These are phyloP conservation scores for Fusarium aywerte DNA, from an alignment of 2,329 filamentous ascomycete genomes.

Conservation along the genomic window DNA sequence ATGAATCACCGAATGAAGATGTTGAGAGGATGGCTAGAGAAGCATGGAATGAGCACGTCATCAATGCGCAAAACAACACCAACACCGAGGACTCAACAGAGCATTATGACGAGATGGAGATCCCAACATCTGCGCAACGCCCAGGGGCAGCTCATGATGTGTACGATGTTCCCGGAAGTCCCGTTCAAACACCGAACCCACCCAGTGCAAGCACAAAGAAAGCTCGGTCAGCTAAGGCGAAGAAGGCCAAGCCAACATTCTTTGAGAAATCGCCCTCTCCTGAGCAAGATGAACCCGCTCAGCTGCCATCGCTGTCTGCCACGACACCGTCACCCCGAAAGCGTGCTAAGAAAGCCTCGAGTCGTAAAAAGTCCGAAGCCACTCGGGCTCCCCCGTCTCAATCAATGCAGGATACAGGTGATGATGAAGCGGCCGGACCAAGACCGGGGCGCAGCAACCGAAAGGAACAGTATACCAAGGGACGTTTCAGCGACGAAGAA, in stretches of 20 bases:
- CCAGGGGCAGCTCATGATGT: slow-evolving; percentile 33
- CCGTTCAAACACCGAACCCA: slow-evolving; percentile 32
- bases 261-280: slow-evolving; percentile 50
- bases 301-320: slow-evolving; percentile 51
- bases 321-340: slow-evolving; percentile 47
- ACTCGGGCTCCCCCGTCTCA: slow-evolving; percentile 32
- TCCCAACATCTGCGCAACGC: slow-evolving; percentile 37
- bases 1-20: slow-evolving; percentile 39
- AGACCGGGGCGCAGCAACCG: slow-evolving; percentile 35
- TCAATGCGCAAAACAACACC: slow-evolving; percentile 45
- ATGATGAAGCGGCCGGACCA: slow-evolving; percentile 35
- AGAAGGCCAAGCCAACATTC: slow-evolving; percentile 62
- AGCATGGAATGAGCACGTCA: slow-evolving; percentile 51
- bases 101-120: slow-evolving; percentile 18
- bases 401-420: slow-evolving; percentile 38
- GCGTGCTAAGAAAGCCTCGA: slow-evolving; percentile 47
- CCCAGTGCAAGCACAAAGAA: slow-evolving; percentile 43
- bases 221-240: slow-evolving; percentile 53
- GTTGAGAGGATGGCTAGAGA: slow-evolving; percentile 50
- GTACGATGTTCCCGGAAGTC: slow-evolving; percentile 45
- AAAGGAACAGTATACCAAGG: slow-evolving; percentile 49
- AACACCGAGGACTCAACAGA: slow-evolving; percentile 21
- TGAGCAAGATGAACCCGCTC: slow-evolving; percentile 32
- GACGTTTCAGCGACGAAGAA: slow-evolving; percentile 59
- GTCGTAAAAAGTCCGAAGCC: slow-evolving; percentile 39